Percentiles rank a stretch among this genome's conserved stretches.
phyloP scores from a whole-genome alignment of 768 basidiomycete genomes.

The Clavulina sp. region DNA sequence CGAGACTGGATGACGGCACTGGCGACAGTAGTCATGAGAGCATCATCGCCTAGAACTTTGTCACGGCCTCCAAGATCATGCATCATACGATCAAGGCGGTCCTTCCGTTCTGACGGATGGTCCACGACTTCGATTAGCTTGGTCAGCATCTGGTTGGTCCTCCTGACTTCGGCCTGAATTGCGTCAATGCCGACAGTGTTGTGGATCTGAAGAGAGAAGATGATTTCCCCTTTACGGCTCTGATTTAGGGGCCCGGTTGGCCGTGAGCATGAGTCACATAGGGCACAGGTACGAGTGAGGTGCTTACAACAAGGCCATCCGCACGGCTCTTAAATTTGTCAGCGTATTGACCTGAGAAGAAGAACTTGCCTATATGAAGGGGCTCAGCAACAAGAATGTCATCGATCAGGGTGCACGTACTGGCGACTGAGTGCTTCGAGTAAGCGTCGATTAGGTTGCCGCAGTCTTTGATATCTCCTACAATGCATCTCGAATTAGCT shows the following conservation, averaged over 20 bases:
- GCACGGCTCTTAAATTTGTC: neutral
- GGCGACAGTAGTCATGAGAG: neutral
- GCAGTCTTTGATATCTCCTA: neutral
- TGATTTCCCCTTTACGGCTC: neutral
- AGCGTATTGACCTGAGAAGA: neutral
- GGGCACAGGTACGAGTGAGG: neutral
- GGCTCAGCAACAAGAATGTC: no score
- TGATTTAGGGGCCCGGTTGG: neutral
- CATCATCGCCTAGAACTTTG: neutral
- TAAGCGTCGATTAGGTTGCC: neutral
- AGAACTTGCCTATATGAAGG: conserved; percentile 1
- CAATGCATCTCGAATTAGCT: no score
- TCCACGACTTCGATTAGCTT: neutral
- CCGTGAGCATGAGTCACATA: neutral
- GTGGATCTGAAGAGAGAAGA: neutral
- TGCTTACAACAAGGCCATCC: neutral
- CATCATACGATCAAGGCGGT: neutral
- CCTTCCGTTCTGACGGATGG: neutral
- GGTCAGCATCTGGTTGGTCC: neutral
- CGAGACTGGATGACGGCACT: neutral
- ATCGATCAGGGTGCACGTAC: no score
- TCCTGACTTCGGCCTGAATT: neutral
- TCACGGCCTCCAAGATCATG: neutral
- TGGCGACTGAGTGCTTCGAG: neutral
- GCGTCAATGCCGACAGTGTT: neutral